Evolutionary conservation across 2,329 filamentous ascomycete species (phyloP), one percentile per base, ranked within the genome.

Genomic region (Paracoccidioides lutzii): DNA sequence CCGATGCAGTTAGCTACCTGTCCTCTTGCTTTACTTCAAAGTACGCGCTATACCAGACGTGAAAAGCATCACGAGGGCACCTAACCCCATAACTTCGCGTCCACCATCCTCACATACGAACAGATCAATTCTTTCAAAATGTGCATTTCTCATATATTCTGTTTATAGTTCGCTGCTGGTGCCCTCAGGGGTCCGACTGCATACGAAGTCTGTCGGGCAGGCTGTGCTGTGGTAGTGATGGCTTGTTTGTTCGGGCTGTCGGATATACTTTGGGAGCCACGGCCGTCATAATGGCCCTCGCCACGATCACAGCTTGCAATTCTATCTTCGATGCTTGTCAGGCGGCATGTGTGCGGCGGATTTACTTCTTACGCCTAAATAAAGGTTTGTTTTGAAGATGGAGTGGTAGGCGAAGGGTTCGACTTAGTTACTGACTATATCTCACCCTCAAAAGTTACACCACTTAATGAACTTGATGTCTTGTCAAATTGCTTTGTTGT

Each of bases 191-290:
- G 60, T 0, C 60, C 59, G 37, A 54, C 54, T 3, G 60, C 44
- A 2, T 79, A 79, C 57, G 75, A 71, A 0, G 51, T 73, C 3
- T 79, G 76, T 48, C 76, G 79, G 62, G 69, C 71, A 0, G 76
- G 76, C 4, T 79, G 76, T 38, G 62, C 75, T 0, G 58, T 58
- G 0, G 62, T 78, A 0, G 75, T 75, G 0, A 71, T 70, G 60
- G 73, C 75, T 0, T 79, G 75, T 58, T 58, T 78, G 78, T 52
- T 35, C 63, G 22, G 1, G 75, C 71, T 5, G 75, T 69, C 0
- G 75, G 76, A 0, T 66, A 63, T 46, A 71, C 70, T 1, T 78
- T 67, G 66, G 74, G 74, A 0, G 70, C 70, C 0, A 73, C 68
- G 0, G 3, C 67, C 0, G 71, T 67, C 3, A 65, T 66, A 0